phyloP scores from a whole-genome alignment of 2,329 filamentous ascomycete species.

The Xylariaceae sp. region DNA sequence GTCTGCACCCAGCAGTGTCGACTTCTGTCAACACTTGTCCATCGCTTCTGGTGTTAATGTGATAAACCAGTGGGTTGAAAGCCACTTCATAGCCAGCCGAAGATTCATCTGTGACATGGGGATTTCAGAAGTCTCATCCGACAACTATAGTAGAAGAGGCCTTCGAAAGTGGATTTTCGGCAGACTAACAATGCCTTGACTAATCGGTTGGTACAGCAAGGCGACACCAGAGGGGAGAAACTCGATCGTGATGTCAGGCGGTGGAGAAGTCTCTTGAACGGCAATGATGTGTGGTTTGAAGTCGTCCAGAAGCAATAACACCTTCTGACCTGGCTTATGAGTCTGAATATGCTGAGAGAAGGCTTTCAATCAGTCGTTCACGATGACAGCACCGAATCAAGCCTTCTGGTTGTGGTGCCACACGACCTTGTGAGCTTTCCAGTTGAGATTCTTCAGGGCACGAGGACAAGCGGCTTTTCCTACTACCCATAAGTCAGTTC shows the following conservation, averaged over 20 bases:
- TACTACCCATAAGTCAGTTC: not conserved
- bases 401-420: not conserved
- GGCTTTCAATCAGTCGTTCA: not conserved
- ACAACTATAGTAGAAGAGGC: not conserved
- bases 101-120: not conserved
- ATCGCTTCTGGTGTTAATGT: not conserved
- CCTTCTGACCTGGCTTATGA: not conserved
- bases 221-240: not conserved
- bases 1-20: not conserved
- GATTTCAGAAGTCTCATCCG: not conserved
- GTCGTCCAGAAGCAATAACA: not conserved
- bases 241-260: not conserved
- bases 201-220: not conserved
- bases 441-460: not conserved
- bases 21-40: not conserved
- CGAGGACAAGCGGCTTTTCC: not conserved
- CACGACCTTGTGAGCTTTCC: not conserved
- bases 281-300: not conserved
- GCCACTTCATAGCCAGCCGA: not conserved
- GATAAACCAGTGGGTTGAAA: not conserved
- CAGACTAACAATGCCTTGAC: not conserved
- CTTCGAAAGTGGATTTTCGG: not conserved
- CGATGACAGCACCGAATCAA: not conserved
- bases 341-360: not conserved
- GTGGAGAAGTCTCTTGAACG: not conserved